Conservation (phyloP, 2,329 filamentous ascomycete genomes). For the Xylaria sp. region DNA sequence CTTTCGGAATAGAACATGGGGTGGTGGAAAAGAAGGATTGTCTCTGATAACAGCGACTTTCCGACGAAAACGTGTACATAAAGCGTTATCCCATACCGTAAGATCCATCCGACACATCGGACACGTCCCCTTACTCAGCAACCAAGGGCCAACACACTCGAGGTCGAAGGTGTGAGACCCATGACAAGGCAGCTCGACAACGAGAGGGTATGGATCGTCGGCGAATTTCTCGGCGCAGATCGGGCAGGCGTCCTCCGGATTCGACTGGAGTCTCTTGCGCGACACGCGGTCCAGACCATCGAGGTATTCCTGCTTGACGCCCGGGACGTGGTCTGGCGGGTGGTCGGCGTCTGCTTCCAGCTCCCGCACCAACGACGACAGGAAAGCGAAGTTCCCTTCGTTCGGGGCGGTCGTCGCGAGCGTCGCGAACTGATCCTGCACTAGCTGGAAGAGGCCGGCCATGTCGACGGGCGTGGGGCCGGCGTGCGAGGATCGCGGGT, state of each 20-base stretch:
- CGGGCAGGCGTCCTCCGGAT: slow-evolving; percentile 64
- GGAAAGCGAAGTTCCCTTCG: slow-evolving; percentile 60
- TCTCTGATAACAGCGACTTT: no score
- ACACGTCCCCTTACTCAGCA: slow-evolving; percentile 72
- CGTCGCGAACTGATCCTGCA: slow-evolving; percentile 68
- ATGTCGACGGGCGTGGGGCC: slow-evolving; percentile 70
- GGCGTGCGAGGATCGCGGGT: slow-evolving; percentile 62
- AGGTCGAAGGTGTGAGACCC: slow-evolving; percentile 69
- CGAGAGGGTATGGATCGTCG: slow-evolving; percentile 70
- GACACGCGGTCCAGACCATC: slow-evolving; percentile 69
- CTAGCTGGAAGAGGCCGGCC: slow-evolving; percentile 66
- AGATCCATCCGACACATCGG: slow-evolving; percentile 72
- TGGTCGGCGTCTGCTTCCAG: slow-evolving; percentile 64
- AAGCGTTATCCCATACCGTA: slow-evolving; percentile 46
- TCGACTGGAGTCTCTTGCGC: slow-evolving; percentile 58
- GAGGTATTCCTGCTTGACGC: slow-evolving; percentile 69
- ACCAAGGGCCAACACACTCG: slow-evolving; percentile 75
- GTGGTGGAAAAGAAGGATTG: no score
- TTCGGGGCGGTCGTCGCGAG: slow-evolving; percentile 62
- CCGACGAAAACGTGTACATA: no score
- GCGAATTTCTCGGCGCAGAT: slow-evolving; percentile 72
- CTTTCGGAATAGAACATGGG: neutral
- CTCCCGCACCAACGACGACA: slow-evolving; percentile 59
- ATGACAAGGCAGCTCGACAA: slow-evolving; percentile 73
- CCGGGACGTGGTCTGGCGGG: slow-evolving; percentile 63